phyloP scores from a whole-genome alignment of 192 early-diverging fungal species.

The Linnemannia zychae region DNA sequence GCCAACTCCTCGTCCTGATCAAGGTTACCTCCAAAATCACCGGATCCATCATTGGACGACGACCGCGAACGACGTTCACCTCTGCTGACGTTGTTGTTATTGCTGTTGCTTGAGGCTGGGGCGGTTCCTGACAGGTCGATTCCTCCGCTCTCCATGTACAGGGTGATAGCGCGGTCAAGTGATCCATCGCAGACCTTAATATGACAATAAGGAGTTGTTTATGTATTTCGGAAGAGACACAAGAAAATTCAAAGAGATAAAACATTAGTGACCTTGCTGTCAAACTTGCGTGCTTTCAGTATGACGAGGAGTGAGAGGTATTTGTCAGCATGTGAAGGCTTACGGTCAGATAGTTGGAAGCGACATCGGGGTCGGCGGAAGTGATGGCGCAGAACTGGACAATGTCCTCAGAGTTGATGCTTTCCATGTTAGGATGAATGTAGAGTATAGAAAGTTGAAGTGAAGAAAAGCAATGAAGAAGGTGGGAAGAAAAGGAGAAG shows the following conservation, averaged over 20 bases:
- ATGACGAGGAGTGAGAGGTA: not conserved
- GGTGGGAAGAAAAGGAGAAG: not conserved
- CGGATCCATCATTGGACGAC: constrained; percentile 41
- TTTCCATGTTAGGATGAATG: constrained; percentile 21
- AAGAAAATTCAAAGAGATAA: not conserved
- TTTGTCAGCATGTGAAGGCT: constrained; percentile 14
- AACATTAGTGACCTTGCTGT: not conserved
- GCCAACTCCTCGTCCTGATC: constrained; percentile 67
- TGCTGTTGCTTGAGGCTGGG: not conserved
- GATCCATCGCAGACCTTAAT: constrained; percentile 79
- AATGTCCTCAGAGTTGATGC: constrained; percentile 53
- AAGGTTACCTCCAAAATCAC: constrained; percentile 17
- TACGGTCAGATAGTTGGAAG: constrained; percentile 78
- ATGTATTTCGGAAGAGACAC: not conserved
- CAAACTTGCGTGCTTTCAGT: constrained; percentile 1
- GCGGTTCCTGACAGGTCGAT: constrained; percentile 54
- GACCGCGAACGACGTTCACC: constrained; percentile 29
- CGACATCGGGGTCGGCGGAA: constrained; percentile 77
- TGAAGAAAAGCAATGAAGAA: not conserved
- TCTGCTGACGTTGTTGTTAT: constrained; percentile 23
- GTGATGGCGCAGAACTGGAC: constrained; percentile 78
- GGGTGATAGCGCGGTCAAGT: constrained; percentile 80
- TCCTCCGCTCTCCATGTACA: constrained; percentile 90
- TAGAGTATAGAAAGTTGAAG: not conserved
- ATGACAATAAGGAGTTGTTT: not conserved